These are phyloP conservation scores for Rutstroemia sp. DNA, from an alignment of 2,329 filamentous ascomycete genomes.

Conservation along the genomic window DNA sequence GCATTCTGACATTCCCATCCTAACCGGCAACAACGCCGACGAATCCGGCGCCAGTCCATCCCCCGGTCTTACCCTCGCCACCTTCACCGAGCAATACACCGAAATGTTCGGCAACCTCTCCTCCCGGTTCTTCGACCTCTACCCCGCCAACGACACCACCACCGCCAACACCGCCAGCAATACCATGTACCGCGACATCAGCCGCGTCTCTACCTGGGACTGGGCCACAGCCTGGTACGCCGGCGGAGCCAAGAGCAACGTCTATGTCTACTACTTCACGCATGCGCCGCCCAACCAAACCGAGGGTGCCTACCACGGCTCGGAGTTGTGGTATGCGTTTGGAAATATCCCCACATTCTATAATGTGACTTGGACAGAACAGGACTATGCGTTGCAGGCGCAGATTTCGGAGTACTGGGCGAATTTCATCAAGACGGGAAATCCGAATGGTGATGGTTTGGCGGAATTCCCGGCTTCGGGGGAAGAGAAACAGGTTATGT, in stretches of 20 bases:
- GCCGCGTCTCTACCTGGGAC: conserved; percentile 22
- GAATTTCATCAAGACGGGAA: conserved; percentile 48
- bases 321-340: conserved; percentile 28
- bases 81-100: not conserved
- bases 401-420: conserved; percentile 61
- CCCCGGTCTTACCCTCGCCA: not conserved
- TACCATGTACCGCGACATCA: conserved; percentile 22
- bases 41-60: conserved; percentile 15
- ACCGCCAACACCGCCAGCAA: conserved; percentile 20
- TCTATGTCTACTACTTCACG: conserved; percentile 29
- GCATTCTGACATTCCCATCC: conserved; percentile 24
- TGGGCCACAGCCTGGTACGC: conserved; percentile 25
- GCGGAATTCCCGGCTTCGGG: not conserved
- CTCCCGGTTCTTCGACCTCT: conserved; percentile 6
- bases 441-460: not conserved
- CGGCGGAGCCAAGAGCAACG: conserved; percentile 20
- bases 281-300: conserved; percentile 23
- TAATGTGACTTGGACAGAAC: conserved; percentile 15
- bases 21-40: conserved; percentile 28
- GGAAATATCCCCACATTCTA: conserved; percentile 22
- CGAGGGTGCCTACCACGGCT: conserved; percentile 25
- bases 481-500: not conserved
- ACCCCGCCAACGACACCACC: conserved; percentile 7
- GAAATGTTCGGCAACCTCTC: not conserved
- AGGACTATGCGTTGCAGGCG: conserved; percentile 23